Base-by-base conservation (phyloP, 2,329 filamentous ascomycete genomes). In the Apiospora koreana region DNA sequence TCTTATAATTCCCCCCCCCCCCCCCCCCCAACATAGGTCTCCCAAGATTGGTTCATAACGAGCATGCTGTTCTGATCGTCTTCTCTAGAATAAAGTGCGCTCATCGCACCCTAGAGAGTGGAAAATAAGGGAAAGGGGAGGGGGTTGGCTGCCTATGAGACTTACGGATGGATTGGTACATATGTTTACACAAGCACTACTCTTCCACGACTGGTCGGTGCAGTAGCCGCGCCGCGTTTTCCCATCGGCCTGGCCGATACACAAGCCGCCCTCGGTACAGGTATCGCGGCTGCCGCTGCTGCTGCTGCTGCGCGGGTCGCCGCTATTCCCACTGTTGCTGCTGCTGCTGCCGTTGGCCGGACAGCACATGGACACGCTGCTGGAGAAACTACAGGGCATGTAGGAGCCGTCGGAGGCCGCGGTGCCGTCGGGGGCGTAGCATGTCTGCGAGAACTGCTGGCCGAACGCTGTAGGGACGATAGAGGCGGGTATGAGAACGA, bases 391-490 rank as follows among this genome's bases (percentile, higher is more conserved):
- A 50, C 66, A 68, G 43, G 66, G 66, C 31, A 54, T 41, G 66
- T 68, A 68, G 25, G 66, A 48, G 43, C 66, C 45, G 31, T 50
- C 45, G 45, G 43, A 45, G 43, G 45, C 66, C 43, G 66, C 31
- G 28, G 43, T 68, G 43, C 66, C 66, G 66, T 68, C 66, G 43
- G 66, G 66, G 18, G 66, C 45, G 66, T 68, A 68, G 66, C 66
- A 68, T 50, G 66, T 68, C 14, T 46, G 25, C 41, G 65, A 67
- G 54, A 62, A 62, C 31, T 62, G 54, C 54, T 62, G 54, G 31
- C 54, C 54, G 54, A 62, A 62, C 31, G 35, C 54, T 62, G 28
- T 21, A 25, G 48, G 48, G 48, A 54, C 25, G 18, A 58, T 2
- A 35, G 25, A 16, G 18, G 31, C 21, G 50, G 31, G 31, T 62